A percentile compares a stretch with the other conserved stretches of the same genome.
These are phyloP conservation scores for Cyberlindnera saturnus DNA, from an alignment of 805 yeast species.

Conservation along the genomic window DNA sequence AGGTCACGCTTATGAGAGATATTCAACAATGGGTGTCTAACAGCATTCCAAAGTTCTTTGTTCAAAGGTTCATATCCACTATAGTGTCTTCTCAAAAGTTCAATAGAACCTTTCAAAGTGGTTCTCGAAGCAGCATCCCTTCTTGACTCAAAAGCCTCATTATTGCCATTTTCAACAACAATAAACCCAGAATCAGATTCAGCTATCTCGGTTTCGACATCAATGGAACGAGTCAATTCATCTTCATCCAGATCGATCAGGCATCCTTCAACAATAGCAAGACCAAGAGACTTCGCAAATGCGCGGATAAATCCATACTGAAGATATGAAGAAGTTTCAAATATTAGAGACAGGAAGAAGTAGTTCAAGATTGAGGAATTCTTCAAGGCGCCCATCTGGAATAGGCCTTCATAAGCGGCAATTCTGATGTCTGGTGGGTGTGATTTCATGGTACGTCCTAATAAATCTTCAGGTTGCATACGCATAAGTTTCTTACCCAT, in stretches of 20 bases:
- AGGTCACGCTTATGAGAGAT: slow-evolving; percentile 55
- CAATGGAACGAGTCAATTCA: slow-evolving; percentile 36
- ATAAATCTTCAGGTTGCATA: slow-evolving; percentile 47
- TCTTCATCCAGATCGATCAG: slow-evolving; percentile 57
- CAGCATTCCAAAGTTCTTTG: slow-evolving; percentile 57
- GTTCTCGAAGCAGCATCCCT: slow-evolving; percentile 62
- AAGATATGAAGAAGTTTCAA: slow-evolving; percentile 51
- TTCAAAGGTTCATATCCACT: slow-evolving; percentile 50
- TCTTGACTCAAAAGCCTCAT: slow-evolving; percentile 40
- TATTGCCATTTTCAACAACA: slow-evolving; percentile 52
- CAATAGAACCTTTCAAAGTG: slow-evolving; percentile 59
- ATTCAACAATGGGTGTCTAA: slow-evolving; percentile 57
- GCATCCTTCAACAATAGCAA: slow-evolving; percentile 60
- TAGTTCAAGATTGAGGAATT: slow-evolving; percentile 56
- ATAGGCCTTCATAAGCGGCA: slow-evolving; percentile 63
- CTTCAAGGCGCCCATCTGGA: slow-evolving; percentile 72
- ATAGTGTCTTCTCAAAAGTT: slow-evolving; percentile 54
- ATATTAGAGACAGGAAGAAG: slow-evolving; percentile 48
- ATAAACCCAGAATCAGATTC: slow-evolving; percentile 31
- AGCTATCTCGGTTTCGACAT: slow-evolving; percentile 4
- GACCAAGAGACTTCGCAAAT: slow-evolving; percentile 50
- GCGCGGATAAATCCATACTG: slow-evolving; percentile 41
- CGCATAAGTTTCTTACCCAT: slow-evolving; percentile 48
- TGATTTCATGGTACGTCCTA: slow-evolving; percentile 45
- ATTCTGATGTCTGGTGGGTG: slow-evolving; percentile 49